A percentile compares a stretch with the other conserved stretches of the same genome.
These are phyloP conservation scores for Debaryomyces sp. DNA, from an alignment of 1,139 yeast genomes.

Conservation along the genomic window DNA sequence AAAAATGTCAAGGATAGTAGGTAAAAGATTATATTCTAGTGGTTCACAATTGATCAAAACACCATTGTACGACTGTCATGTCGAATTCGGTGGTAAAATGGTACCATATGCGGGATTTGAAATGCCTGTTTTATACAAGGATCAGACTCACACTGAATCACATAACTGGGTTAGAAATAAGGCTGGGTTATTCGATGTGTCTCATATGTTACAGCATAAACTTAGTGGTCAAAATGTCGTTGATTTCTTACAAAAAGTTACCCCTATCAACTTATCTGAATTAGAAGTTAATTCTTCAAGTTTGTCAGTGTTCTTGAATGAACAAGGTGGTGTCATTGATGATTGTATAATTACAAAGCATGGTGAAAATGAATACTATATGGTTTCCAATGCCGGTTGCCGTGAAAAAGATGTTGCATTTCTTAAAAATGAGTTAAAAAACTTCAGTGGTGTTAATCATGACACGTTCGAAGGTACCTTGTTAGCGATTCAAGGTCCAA, in stretches of 20 bases:
- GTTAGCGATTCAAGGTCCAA: conserved; percentile 92
- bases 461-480: conserved; percentile 72
- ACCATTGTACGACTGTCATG: conserved; percentile 80
- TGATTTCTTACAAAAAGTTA: conserved; percentile 71
- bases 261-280: conserved; percentile 76
- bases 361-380: conserved; percentile 72
- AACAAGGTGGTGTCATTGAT: conserved; percentile 83
- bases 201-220: conserved; percentile 94
- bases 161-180: conserved; percentile 90
- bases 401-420: conserved; percentile 76
- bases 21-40: conserved; percentile 4
- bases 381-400: conserved; percentile 98
- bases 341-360: conserved; percentile 91
- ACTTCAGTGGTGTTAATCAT: conserved; percentile 56
- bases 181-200: conserved; percentile 93
- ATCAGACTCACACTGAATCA: conserved; percentile 85
- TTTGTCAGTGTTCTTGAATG: conserved; percentile 75
- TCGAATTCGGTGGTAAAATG: conserved; percentile 81
- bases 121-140: conserved; percentile 89
- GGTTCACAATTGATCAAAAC: conserved; percentile 51
- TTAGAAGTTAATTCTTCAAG: conserved; percentile 66
- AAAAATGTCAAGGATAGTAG: conserved; percentile 19
- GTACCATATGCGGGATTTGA: conserved; percentile 94
- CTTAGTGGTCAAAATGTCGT: conserved; percentile 69
- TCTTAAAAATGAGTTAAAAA: conserved; percentile 52